A percentile compares a stretch with the other conserved stretches of the same genome.
Evolutionary conservation across 768 basidiomycete genomes (phyloP).

Genomic region (Mycena indigotica): DNA sequence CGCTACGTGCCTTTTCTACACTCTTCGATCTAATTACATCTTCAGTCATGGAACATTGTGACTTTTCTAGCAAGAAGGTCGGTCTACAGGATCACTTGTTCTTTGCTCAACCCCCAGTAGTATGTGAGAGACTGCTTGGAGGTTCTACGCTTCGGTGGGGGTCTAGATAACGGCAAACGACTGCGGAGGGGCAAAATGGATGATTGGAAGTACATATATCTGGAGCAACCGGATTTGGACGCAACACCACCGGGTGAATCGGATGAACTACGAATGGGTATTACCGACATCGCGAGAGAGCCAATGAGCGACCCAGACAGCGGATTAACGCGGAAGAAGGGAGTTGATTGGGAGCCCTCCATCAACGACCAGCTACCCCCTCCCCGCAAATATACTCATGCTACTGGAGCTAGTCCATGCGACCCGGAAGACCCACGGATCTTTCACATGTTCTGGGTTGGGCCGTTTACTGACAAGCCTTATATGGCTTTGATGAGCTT

Average conservation of each 20-base stretch:
- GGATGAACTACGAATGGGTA: slow-evolving; percentile 6
- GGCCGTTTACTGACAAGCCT: slow-evolving; percentile 97
- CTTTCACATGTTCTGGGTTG: slow-evolving; percentile 99
- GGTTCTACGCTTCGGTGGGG: slow-evolving; percentile 86
- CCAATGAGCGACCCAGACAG: slow-evolving; percentile 47
- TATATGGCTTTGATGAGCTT: slow-evolving; percentile 94
- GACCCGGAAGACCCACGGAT: slow-evolving; percentile 83
- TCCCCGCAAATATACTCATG: slow-evolving; percentile 55
- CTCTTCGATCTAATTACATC: neutral
- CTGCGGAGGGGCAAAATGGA: slow-evolving; percentile 75
- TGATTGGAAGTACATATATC: slow-evolving; percentile 87
- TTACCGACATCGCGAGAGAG: slow-evolving; percentile 22
- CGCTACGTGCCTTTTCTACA: neutral
- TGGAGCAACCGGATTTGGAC: slow-evolving; percentile 52
- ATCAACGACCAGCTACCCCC: slow-evolving; percentile 50
- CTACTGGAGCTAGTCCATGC: slow-evolving; percentile 64
- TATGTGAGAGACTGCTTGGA: slow-evolving; percentile 98
- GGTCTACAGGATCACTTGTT: slow-evolving; percentile 12
- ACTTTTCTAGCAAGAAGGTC: slow-evolving; percentile 78
- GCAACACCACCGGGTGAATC: slow-evolving; percentile 23
- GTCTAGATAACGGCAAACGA: slow-evolving; percentile 80
- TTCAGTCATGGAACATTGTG: slow-evolving; percentile 86
- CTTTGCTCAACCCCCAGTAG: slow-evolving; percentile 43
- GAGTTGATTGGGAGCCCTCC: slow-evolving; percentile 59
- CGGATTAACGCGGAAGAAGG: slow-evolving; percentile 60